A percentile compares a stretch with the other conserved stretches of the same genome.
These are phyloP conservation scores for Aspergillus spinulosporus DNA, from an alignment of 2,329 filamentous ascomycete species.

Conservation along the genomic window DNA sequence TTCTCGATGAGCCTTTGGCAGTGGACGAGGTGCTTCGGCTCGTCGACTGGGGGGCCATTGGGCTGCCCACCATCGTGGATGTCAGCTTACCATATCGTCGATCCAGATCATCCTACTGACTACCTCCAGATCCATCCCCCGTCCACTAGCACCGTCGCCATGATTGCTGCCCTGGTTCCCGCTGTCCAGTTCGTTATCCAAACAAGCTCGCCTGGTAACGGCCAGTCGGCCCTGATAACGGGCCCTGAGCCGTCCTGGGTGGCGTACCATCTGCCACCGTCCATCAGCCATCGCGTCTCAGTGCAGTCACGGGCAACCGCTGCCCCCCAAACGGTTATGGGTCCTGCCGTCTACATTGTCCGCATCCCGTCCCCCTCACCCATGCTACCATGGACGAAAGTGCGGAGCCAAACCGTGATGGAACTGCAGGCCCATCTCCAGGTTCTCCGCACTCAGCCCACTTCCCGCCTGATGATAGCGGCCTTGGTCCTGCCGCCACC, in stretches of 20 bases:
- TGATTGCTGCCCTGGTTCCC: neutral
- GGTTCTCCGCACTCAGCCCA: neutral
- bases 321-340: neutral
- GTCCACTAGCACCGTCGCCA: neutral
- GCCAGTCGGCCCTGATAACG: neutral
- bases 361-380: neutral
- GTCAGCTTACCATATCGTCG: neutral
- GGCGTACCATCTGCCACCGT: neutral
- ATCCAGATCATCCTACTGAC: neutral
- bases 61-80: neutral
- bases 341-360: neutral
- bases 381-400: neutral
- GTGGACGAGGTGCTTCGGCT: constrained; percentile 2
- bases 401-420: neutral
- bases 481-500: neutral
- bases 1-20: neutral
- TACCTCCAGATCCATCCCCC: neutral
- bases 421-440: constrained; percentile 5
- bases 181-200: neutral
- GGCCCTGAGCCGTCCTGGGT: neutral
- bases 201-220: neutral
- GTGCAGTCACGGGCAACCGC: constrained; percentile 2
- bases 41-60: neutral
- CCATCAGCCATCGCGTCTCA: neutral
- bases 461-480: neutral